These are phyloP conservation scores for Aspergillus sp. DNA, from an alignment of 2,329 filamentous ascomycete genomes.

Conservation along the genomic window DNA sequence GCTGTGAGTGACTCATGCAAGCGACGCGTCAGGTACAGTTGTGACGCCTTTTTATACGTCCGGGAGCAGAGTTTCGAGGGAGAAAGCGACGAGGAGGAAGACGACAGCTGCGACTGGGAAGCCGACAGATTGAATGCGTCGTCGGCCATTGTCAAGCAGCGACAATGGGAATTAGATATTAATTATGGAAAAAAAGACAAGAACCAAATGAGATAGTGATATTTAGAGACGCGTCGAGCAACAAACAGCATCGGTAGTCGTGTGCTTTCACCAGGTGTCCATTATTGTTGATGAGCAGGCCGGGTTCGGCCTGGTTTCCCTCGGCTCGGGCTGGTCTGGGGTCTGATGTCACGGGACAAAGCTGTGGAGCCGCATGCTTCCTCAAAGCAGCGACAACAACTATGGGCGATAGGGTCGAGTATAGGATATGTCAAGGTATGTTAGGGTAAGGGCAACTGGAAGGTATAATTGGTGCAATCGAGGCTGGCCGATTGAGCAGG, in stretches of 20 bases:
- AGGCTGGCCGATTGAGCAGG: neutral
- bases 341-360: conserved; percentile 24
- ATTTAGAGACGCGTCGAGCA: too few relatives aligned
- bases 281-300: conserved; percentile 8
- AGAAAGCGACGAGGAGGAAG: conserved; percentile 60
- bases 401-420: too few relatives aligned
- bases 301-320: conserved; percentile 18
- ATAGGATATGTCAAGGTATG: too few relatives aligned
- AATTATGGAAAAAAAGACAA: conserved; percentile 1
- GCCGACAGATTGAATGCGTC: conserved; percentile 23
- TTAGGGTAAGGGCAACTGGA: too few relatives aligned
- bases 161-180: conserved; percentile 1
- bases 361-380: neutral
- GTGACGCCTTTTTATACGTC: conserved; percentile 87
- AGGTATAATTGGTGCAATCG: too few relatives aligned
- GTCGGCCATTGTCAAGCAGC: conserved; percentile 23
- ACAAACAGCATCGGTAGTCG: too few relatives aligned
- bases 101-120: conserved; percentile 50
- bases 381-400: neutral
- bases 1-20: conserved; percentile 82
- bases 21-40: conserved; percentile 88
- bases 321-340: conserved; percentile 28
- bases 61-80: conserved; percentile 63
- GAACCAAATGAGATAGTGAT: conserved; percentile 3
- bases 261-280: neutral